phyloP scores from a whole-genome alignment of 2,329 filamentous ascomycete species.

The Neofusicoccum sp. region DNA sequence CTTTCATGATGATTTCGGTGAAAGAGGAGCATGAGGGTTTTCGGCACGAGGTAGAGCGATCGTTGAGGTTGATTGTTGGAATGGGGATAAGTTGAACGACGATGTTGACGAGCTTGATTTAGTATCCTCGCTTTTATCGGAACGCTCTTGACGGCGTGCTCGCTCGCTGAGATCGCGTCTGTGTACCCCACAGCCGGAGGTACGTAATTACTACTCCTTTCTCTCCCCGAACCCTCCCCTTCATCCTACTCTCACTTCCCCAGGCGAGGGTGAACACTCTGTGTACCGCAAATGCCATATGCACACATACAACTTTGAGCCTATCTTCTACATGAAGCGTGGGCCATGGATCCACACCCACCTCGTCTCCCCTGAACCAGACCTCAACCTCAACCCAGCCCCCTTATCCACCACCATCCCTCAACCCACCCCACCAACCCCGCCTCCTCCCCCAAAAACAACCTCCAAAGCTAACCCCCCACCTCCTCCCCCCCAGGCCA shows the following conservation, averaged over 20 bases:
- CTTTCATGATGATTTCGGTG: not conserved
- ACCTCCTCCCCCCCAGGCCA: constrained; percentile 31
- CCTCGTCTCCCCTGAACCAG: too few species aligned
- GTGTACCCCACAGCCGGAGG: constrained; percentile 70
- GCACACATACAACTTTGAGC: too few species aligned
- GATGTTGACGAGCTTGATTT: not conserved
- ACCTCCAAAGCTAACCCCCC: constrained; percentile 20
- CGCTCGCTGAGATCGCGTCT: constrained; percentile 70
- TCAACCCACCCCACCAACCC: not conserved
- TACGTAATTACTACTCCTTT: constrained; percentile 55
- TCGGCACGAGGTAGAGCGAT: too few species aligned
- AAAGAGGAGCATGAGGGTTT: too few species aligned
- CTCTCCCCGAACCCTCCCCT: constrained; percentile 39
- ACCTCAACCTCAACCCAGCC: too few species aligned
- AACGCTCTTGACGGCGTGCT: constrained; percentile 69
- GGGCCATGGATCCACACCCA: too few species aligned
- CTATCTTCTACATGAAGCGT: too few species aligned
- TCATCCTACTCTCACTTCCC: too few species aligned
- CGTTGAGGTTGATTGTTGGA: constrained; percentile 29
- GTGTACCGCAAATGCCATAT: too few species aligned
- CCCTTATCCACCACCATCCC: too few species aligned
- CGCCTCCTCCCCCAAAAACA: not conserved
- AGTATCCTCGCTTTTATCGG: constrained; percentile 45
- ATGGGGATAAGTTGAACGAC: not conserved
- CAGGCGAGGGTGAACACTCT: too few species aligned